phyloP scores from a whole-genome alignment of 805 yeast species.

The Metschnikowia noctiluminum region DNA sequence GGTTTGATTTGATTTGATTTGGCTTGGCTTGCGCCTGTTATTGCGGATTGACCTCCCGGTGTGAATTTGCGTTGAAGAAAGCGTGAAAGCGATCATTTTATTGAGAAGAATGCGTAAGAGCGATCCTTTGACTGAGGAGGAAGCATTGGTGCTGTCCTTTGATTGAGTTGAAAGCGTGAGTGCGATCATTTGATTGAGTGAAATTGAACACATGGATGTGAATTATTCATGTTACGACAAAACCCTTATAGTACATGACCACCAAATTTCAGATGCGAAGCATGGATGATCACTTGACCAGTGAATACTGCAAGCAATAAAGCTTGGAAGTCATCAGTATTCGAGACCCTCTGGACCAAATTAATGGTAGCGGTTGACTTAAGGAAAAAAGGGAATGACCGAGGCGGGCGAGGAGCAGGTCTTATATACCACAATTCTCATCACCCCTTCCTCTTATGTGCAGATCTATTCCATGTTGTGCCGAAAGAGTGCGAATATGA shows the following conservation, averaged over 20 bases:
- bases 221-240: too few relatives aligned
- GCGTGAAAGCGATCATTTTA: background rate
- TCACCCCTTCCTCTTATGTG: too few relatives aligned
- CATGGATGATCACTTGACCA: background rate
- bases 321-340: conserved; percentile 7
- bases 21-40: background rate
- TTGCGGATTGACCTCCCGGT: background rate
- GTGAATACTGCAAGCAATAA: conserved; percentile 4
- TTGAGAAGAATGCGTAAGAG: background rate
- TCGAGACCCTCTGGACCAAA: conserved; percentile 2
- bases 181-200: too few relatives aligned
- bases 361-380: conserved; percentile 4
- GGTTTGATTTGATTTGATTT: background rate
- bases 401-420: background rate
- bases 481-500: too few relatives aligned
- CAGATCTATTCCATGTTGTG: too few relatives aligned
- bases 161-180: background rate
- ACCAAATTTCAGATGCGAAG: background rate
- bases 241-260: background rate
- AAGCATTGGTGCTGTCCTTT: background rate
- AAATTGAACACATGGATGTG: too few relatives aligned
- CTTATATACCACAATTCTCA: background rate
- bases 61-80: background rate
- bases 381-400: background rate
- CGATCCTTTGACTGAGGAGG: background rate